Evolutionary conservation across 2,329 filamentous ascomycete species (phyloP).

Genomic region (Clonostachys rhizophaga): DNA sequence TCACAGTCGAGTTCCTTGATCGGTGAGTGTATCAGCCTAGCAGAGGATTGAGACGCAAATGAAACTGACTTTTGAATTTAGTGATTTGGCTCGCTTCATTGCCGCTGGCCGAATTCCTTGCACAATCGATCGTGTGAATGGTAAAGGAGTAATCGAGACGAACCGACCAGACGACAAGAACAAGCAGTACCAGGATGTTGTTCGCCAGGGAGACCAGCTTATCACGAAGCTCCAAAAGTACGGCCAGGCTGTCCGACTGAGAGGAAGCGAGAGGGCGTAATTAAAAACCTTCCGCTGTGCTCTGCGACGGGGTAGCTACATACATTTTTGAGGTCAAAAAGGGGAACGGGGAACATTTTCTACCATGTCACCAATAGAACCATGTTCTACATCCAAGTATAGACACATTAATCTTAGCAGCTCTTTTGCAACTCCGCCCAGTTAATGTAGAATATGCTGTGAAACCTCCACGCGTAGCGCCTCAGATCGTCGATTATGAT

Average conservation of each 20-base stretch:
- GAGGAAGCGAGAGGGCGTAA: constrained; percentile 88
- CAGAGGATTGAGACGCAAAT: neutral
- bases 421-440: no score
- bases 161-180: constrained; percentile 99
- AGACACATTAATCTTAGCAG: no score
- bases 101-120: constrained; percentile 90
- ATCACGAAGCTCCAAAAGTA: constrained; percentile 99
- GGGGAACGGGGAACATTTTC: no score
- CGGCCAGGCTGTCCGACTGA: constrained; percentile 88
- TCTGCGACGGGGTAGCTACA: no score
- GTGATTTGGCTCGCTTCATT: constrained; percentile 95
- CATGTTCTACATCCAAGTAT: no score
- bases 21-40: constrained; percentile 51
- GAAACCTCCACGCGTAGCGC: no score
- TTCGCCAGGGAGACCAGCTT: constrained; percentile 94
- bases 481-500: no score
- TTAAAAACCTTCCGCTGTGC: neutral
- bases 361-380: no score
- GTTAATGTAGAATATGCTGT: no score
- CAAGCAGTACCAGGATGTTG: constrained; percentile 97
- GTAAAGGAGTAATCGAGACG: constrained; percentile 95
- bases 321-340: no score
- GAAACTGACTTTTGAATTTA: constrained; percentile 22
- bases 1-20: constrained; percentile 94
- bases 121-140: constrained; percentile 95